phyloP scores from a whole-genome alignment of 228 moss, liverwort and hornwort species.

The Sphagnum magellanicum region DNA sequence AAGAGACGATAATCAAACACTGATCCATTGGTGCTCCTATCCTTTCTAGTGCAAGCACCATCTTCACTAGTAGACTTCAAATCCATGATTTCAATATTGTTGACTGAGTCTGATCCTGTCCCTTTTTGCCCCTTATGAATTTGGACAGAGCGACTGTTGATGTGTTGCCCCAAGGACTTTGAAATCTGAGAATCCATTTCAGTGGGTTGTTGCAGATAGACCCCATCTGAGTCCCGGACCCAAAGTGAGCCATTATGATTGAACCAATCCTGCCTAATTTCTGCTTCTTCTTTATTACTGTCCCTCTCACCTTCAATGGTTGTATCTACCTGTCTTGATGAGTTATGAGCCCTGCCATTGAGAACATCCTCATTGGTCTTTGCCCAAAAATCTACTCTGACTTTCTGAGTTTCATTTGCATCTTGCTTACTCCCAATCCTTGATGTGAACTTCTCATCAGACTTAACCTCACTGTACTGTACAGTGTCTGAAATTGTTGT shows the following conservation, averaged over 20 bases:
- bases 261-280: constrained; percentile 3
- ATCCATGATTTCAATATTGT: background rate
- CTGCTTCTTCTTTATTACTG: background rate
- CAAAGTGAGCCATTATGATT: constrained; percentile 5
- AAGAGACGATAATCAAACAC: constrained; percentile 8
- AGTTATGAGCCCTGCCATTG: background rate
- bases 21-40: background rate
- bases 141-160: background rate
- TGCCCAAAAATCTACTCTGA: constrained; percentile 10
- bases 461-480: constrained; percentile 1
- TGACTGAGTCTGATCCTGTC: background rate
- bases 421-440: background rate
- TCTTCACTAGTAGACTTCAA: background rate
- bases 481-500: background rate
- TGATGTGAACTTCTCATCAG: background rate
- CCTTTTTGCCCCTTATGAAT: background rate
- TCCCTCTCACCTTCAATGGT: background rate
- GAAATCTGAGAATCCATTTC: background rate
- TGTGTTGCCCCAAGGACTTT: background rate
- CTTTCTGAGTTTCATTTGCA: background rate
- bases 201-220: constrained; percentile 4
- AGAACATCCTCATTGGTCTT: background rate
- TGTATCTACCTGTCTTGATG: background rate
- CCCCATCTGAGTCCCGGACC: constrained; percentile 8
- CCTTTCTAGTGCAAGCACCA: background rate